These are phyloP conservation scores for Pythium guiyangense DNA, from an alignment of 352 stramenopile genomes.

Conservation along the genomic window DNA sequence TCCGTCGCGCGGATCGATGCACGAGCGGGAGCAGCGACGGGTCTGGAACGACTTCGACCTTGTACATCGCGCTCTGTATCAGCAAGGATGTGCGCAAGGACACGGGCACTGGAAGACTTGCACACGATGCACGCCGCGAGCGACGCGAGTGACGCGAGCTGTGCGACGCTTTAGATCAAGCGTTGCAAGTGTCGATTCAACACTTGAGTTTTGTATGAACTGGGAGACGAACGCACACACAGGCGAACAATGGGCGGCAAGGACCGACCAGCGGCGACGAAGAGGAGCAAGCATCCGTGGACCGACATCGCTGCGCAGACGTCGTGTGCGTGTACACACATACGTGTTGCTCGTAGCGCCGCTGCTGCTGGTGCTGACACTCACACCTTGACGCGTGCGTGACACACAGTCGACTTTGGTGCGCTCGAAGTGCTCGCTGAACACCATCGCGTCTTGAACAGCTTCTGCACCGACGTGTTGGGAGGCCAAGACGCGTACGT, in stretches of 20 bases:
- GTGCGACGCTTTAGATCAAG: too few relatives aligned
- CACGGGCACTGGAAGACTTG: too few relatives aligned
- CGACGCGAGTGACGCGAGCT: too few relatives aligned
- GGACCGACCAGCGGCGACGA: conserved; percentile 19
- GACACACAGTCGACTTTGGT: conserved; percentile 26
- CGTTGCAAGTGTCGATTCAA: too few relatives aligned
- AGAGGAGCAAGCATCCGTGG: conserved; percentile 34
- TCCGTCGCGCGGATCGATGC: neutral
- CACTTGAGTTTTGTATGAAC: too few relatives aligned
- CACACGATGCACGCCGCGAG: too few relatives aligned
- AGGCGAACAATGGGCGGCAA: conserved; percentile 3
- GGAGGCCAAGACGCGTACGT: conserved; percentile 1
- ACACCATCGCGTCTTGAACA: conserved; percentile 38
- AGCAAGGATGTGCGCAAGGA: neutral
- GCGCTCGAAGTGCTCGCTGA: conserved; percentile 34
- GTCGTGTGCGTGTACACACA: conserved; percentile 28
- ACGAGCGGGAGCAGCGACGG: conserved; percentile 2
- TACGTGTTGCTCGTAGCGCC: neutral
- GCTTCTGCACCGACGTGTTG: conserved; percentile 31
- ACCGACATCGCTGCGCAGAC: conserved; percentile 26
- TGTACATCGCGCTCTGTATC: conserved; percentile 22
- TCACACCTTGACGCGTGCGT: neutral
- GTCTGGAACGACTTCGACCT: conserved; percentile 25
- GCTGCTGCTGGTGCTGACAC: too few relatives aligned
- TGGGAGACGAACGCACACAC: too few relatives aligned